phyloP scores from a whole-genome alignment of 805 yeast species.

The Yarrowia keelungensis region DNA sequence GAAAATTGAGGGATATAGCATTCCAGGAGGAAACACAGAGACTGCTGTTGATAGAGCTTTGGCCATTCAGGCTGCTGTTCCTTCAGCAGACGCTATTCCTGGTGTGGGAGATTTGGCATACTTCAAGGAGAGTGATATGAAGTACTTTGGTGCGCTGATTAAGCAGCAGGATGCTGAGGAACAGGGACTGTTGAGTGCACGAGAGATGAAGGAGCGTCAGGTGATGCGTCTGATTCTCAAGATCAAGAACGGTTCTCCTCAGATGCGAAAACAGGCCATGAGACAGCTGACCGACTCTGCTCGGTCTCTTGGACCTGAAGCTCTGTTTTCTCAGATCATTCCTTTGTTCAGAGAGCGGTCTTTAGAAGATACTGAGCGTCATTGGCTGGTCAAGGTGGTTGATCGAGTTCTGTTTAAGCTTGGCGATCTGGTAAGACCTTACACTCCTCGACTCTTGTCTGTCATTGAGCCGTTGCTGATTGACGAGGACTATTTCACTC shows the following conservation, averaged over 20 bases:
- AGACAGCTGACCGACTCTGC: slow-evolving; percentile 71
- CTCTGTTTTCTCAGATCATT: slow-evolving; percentile 71
- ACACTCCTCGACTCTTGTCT: slow-evolving; percentile 70
- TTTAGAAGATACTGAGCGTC: slow-evolving; percentile 83
- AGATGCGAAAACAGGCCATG: slow-evolving; percentile 70
- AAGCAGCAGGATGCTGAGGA: slow-evolving; percentile 45
- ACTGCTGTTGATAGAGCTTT: slow-evolving; percentile 46
- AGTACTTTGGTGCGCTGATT: slow-evolving; percentile 70
- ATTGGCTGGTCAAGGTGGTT: slow-evolving; percentile 75
- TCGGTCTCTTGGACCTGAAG: slow-evolving; percentile 68
- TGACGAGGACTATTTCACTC: slow-evolving; percentile 77
- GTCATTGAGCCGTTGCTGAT: slow-evolving; percentile 81
- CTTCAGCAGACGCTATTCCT: slow-evolving; percentile 52
- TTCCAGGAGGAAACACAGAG: slow-evolving; percentile 56
- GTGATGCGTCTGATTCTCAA: slow-evolving; percentile 69
- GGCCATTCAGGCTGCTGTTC: slow-evolving; percentile 53
- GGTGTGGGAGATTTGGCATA: slow-evolving; percentile 70
- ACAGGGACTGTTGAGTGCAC: slow-evolving; percentile 53
- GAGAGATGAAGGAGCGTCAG: slow-evolving; percentile 64
- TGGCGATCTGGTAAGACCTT: slow-evolving; percentile 72
- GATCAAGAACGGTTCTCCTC: slow-evolving; percentile 79
- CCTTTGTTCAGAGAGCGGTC: slow-evolving; percentile 76
- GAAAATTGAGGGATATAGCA: slow-evolving; percentile 54
- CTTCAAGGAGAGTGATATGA: slow-evolving; percentile 74
- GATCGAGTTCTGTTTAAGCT: slow-evolving; percentile 72